These are phyloP conservation scores for Alopecurus myosuroides DNA, from an alignment of 176 grass and related monocot genomes.

Conservation along the genomic window DNA sequence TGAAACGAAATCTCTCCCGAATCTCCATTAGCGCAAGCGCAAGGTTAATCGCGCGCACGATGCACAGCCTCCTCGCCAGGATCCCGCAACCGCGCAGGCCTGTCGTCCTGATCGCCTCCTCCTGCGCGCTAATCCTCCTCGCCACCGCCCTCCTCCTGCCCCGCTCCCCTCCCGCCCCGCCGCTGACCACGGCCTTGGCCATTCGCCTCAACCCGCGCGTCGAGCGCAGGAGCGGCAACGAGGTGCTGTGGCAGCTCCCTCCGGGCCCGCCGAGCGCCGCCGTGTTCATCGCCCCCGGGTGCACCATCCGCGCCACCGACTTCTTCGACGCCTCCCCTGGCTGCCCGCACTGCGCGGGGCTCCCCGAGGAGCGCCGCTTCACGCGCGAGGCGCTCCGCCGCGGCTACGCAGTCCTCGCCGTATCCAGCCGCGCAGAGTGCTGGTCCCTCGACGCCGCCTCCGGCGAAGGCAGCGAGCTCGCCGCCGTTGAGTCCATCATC, in stretches of 20 bases:
- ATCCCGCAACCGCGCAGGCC: background rate
- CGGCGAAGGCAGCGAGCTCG: constrained; percentile 35
- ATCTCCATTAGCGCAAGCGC: background rate
- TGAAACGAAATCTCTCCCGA: background rate
- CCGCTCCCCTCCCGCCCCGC: background rate
- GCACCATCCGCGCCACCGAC: constrained; percentile 72
- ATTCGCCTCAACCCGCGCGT: constrained; percentile 52
- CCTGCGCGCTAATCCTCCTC: constrained; percentile 39
- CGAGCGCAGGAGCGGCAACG: constrained; percentile 48
- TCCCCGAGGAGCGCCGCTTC: constrained; percentile 87
- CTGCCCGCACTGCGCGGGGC: constrained; percentile 59
- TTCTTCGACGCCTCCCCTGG: constrained; percentile 75
- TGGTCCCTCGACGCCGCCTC: constrained; percentile 38
- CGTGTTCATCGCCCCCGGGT: constrained; percentile 77
- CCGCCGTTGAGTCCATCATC: constrained; percentile 71
- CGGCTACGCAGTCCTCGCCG: constrained; percentile 58
- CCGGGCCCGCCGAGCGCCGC: constrained; percentile 36
- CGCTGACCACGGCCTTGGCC: background rate
- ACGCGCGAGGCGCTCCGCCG: constrained; percentile 54
- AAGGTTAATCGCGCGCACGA: background rate
- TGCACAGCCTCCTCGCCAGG: constrained; percentile 9
- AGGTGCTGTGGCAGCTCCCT: constrained; percentile 81
- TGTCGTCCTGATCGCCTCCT: background rate
- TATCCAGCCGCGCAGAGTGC: constrained; percentile 72
- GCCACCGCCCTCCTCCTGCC: constrained; percentile 28